These are phyloP conservation scores for Thalassiosira exigua DNA, from an alignment of 352 stramenopile genomes.

Conservation along the genomic window DNA sequence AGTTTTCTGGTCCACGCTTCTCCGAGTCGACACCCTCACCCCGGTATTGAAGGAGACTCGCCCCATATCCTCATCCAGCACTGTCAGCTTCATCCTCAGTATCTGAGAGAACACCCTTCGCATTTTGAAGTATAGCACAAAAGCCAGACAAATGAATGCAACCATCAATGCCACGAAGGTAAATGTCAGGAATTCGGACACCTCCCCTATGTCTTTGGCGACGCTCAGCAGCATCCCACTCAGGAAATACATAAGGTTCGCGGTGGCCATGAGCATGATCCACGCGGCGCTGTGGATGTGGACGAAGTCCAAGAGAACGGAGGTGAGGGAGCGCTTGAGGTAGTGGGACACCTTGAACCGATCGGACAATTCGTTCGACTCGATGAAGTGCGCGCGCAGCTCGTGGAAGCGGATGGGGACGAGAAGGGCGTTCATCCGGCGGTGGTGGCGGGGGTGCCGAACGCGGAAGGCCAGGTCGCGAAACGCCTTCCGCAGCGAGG, in stretches of 20 bases:
- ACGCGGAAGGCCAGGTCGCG: constrained; percentile 29
- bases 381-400: constrained; percentile 79
- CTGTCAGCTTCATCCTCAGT: constrained; percentile 57
- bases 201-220: constrained; percentile 29
- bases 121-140: constrained; percentile 73
- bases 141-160: constrained; percentile 61
- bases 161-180: constrained; percentile 58
- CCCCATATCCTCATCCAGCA: neutral
- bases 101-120: constrained; percentile 72
- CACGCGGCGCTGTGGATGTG: constrained; percentile 75
- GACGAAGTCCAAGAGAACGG: constrained; percentile 73
- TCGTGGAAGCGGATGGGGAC: constrained; percentile 80
- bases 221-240: constrained; percentile 65
- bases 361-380: constrained; percentile 71
- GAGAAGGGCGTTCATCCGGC: constrained; percentile 57
- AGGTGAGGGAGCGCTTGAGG: constrained; percentile 68
- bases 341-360: constrained; percentile 81
- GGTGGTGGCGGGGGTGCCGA: constrained; percentile 33
- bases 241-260: constrained; percentile 76
- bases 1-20: constrained; percentile 53
- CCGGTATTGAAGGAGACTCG: neutral
- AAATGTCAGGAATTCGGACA: constrained; percentile 43
- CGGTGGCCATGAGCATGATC: constrained; percentile 68
- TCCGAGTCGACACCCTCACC: neutral
- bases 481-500: constrained; percentile 16